Base-by-base conservation (phyloP, 176 grass and related monocot genomes). In the Lolium perenne region DNA sequence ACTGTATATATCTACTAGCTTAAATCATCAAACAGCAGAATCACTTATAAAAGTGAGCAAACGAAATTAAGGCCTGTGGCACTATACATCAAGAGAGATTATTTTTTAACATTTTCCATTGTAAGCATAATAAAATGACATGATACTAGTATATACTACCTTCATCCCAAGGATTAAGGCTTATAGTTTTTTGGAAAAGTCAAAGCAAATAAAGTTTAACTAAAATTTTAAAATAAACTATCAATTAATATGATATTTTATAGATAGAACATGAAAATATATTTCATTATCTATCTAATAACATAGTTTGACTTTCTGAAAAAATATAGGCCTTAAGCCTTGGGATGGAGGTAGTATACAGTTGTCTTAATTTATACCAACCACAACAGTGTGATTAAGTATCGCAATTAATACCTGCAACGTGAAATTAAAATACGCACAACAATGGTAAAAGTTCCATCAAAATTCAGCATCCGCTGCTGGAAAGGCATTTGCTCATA, bases 401-500 rank as follows among this genome's bases (percentile, higher is more conserved):
- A 38, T 25, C 66, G 3, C 50, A 21, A 47, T 76, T 22, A 63
- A 71, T 60, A 12, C 4, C 0, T 17, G 6, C 0, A 62, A 38
- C 46, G 38, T 62, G n/a, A 84, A 81, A 29, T 0, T 2, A 7
- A 49, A 68, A 47, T 73, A 49, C 58, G 9, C 77, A 38, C 4
- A 26, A 32, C 38, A 38, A 82, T 10, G 90, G 88, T 50, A 94
- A 97, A 60, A 91, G 82, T 77, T 94, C 90, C 92, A 94, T 92
- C 20, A 90, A 92, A 74, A 94, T 81, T 17, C 85, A 87, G 58
- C 80, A 76, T 62, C 25, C 84, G 68, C 53, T 8, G 23, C 56
- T 18, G 64, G 61, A 79, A 53, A 54, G 67, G 51, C 23, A 53
- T 63, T 84, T 64, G 86, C 75, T 91, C 38, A 57, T 91, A 70